These are phyloP conservation scores for Isabelozyma pseudorhagii DNA, from an alignment of 805 yeast species.

Conservation along the genomic window DNA sequence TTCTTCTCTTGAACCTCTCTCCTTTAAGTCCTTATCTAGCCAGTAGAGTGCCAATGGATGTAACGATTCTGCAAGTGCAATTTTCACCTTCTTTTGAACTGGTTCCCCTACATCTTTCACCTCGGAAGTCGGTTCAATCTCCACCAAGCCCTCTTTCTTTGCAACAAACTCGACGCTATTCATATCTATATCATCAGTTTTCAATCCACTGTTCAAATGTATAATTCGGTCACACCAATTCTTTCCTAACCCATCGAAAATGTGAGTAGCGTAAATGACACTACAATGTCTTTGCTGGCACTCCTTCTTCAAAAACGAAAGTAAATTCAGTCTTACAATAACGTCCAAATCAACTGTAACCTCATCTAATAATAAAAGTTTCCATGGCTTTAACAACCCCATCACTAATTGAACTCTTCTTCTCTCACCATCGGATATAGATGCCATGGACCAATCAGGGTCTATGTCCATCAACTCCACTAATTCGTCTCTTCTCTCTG, in stretches of 20 bases:
- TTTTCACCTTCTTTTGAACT: conserved; percentile 23
- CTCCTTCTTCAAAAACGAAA: conserved; percentile 71
- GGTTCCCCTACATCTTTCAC: conserved; percentile 5
- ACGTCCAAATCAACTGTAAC: conserved; percentile 97
- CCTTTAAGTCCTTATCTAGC: conserved; percentile 51
- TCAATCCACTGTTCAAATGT: conserved; percentile 71
- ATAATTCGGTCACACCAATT: conserved; percentile 81
- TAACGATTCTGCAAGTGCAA: conserved; percentile 48
- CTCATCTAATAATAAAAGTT: conserved; percentile 82
- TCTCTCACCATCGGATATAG: conserved; percentile 91
- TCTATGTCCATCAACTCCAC: conserved; percentile 81
- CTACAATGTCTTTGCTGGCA: conserved; percentile 67
- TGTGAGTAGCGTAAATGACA: conserved; percentile 92
- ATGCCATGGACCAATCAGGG: conserved; percentile 87
- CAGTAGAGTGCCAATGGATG: conserved; percentile 75
- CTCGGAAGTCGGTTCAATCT: not conserved
- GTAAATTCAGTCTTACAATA: conserved; percentile 72
- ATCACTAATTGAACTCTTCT: conserved; percentile 90
- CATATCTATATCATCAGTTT: conserved; percentile 33
- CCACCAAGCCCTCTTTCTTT: not conserved
- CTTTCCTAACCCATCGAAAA: conserved; percentile 86
- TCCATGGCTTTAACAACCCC: conserved; percentile 94
- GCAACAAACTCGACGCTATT: conserved; percentile 21
- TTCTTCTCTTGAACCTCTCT: conserved; percentile 55
- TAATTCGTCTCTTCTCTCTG: conserved; percentile 74